Evolutionary conservation across 1,284 basidiomycete genomes (phyloP).

Genomic region (Leccinum subrobustum): DNA sequence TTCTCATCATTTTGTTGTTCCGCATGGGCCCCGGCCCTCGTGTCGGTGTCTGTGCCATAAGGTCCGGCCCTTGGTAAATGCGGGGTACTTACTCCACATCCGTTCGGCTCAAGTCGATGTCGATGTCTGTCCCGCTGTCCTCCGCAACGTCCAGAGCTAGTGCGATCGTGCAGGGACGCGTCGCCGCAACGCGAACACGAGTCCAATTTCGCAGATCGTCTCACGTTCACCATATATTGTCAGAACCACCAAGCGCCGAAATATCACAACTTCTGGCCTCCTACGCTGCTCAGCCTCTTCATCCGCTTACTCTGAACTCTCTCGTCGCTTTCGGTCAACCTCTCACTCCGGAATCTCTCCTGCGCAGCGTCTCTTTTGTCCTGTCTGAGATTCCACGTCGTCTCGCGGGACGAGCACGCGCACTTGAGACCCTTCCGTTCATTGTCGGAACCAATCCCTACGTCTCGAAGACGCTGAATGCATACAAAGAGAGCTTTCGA

Average conservation of each 20-base stretch:
- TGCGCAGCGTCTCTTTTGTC: conserved; percentile 68
- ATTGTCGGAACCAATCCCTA: conserved; percentile 92
- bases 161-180: conserved; percentile 2
- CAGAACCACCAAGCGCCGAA: conserved; percentile 28
- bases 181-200: conserved; percentile 1
- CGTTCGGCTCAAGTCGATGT: not conserved
- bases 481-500: conserved; percentile 75
- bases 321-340: conserved; percentile 74
- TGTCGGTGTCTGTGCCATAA: not conserved
- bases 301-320: conserved; percentile 64
- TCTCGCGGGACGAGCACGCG: conserved; percentile 67
- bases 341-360: conserved; percentile 62
- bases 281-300: conserved; percentile 35
- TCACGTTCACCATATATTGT: conserved; percentile 24
- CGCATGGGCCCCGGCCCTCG: not conserved
- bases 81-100: not conserved
- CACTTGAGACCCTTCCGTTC: conserved; percentile 72
- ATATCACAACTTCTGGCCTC: conserved; percentile 31
- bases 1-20: conserved; percentile 13
- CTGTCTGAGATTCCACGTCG: conserved; percentile 73
- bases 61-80: not conserved
- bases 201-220: conserved; percentile 15
- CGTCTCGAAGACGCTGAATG: conserved; percentile 70
- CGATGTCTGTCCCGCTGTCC: not conserved
- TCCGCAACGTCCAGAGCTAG: conserved; percentile 10